Evolutionary conservation across 23 red algal genomes (phyloP), one percentile per base, ranked within the genome.

Genomic region (Cyanidiococcus yangmingshanensis): DNA sequence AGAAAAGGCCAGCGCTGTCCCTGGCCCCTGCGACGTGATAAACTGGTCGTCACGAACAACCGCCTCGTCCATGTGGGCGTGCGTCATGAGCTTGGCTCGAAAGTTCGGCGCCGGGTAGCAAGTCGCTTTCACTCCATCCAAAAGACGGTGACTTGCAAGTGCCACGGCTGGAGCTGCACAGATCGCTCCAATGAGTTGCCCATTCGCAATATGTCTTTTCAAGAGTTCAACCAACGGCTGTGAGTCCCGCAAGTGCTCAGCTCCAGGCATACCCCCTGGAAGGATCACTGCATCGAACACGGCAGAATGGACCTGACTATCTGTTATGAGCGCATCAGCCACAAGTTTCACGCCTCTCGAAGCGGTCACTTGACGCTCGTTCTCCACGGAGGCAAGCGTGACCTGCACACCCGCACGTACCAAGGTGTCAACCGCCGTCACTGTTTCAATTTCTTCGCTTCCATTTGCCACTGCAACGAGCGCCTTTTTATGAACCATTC

Each of bases 131-230:
- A 80, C 74, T 1, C 71, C 86, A 0, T 90, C 84, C 18, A 96
- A 77, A 39, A 96, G 50, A 1, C 87, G 87, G 29, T 89, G 85
- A 29, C 74, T 54, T 0, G 84, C 92, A 40, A 96, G 76, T 1
- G 87, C 83, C 39, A 96, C 87, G 41, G 92, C 92, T 16, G 92
- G 92, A 36, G 87, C 85, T 26, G 92, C 92, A 77, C 92, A 96
- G 12, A 96, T 89, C 2, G 92, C 92, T 18, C 79, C 92, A 41
- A 96, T 84, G 37, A 79, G 33, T 2, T 57, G 26, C 12, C 82
- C 82, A 21, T 33, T 50, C 1, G 58, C 68, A 21, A 76, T 50
- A n/a, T 89, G 84, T 12, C 90, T 67, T 33, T 38, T 79, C 1
- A 96, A 37, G 21, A 96, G 31, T 25, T 35, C 32, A 1, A 75